Conservation (phyloP, 805 yeast species). For the Nakazawaea sp. region DNA sequence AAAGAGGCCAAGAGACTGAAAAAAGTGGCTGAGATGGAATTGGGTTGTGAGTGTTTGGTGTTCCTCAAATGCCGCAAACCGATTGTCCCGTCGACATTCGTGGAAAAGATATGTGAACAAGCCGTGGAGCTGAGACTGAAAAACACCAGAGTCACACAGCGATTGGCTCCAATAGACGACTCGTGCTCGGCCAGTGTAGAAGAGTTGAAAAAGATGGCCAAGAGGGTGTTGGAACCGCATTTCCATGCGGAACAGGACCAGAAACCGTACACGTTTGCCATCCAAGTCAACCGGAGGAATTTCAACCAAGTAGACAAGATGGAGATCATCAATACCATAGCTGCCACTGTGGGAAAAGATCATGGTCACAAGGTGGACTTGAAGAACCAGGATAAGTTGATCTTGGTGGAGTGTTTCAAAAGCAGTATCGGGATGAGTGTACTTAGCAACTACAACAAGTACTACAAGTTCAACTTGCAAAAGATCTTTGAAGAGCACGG, state of each 20-base stretch:
- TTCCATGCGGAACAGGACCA: constrained; percentile 45
- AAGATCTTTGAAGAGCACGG: constrained; percentile 57
- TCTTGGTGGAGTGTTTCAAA: constrained; percentile 84
- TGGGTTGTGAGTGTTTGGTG: constrained; percentile 77
- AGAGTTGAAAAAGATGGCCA: constrained; percentile 56
- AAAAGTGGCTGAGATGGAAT: constrained; percentile 49
- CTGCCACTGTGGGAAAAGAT: constrained; percentile 62
- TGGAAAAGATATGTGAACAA: constrained; percentile 56
- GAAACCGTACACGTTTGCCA: constrained; percentile 56
- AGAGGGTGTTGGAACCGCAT: constrained; percentile 56
- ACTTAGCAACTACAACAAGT: constrained; percentile 54
- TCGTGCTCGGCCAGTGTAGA: constrained; percentile 69
- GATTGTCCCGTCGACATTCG: constrained; percentile 69
- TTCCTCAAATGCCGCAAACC: constrained; percentile 80
- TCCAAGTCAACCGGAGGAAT: constrained; percentile 72
- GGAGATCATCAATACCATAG: constrained; percentile 68
- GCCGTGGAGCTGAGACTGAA: constrained; percentile 43
- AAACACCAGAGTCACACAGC: constrained; percentile 67
- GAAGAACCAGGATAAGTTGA: constrained; percentile 68
- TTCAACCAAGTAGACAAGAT: constrained; percentile 67
- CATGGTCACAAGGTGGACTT: constrained; percentile 75
- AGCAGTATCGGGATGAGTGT: constrained; percentile 85
- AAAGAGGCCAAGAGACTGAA: constrained; percentile 34
- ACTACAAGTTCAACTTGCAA: constrained; percentile 71
- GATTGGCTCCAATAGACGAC: constrained; percentile 70